A percentile compares a stretch with the other conserved stretches of the same genome.
These are phyloP conservation scores for Fusarium sp. DNA, from an alignment of 2,329 filamentous ascomycete species.

Conservation along the genomic window DNA sequence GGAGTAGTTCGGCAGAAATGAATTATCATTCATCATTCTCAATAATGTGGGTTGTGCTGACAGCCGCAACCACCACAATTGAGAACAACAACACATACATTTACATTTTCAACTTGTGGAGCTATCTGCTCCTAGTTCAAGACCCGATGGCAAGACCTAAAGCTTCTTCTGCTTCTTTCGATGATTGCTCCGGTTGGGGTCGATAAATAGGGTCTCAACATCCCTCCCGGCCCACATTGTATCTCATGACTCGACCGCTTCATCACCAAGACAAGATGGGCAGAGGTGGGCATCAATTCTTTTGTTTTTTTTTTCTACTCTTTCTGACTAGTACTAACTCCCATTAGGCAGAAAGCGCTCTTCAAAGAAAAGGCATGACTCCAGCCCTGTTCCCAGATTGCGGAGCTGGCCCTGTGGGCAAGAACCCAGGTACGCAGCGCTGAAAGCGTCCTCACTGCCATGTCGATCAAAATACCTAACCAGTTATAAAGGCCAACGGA, in stretches of 20 bases:
- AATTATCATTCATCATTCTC: neutral
- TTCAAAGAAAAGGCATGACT: neutral
- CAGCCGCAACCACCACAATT: neutral
- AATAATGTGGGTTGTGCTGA: neutral
- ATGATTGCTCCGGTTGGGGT: neutral
- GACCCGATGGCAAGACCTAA: neutral
- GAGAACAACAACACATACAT: neutral
- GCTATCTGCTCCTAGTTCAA: neutral
- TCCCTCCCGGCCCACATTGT: neutral
- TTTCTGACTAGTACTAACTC: neutral
- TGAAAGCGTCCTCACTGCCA: too few relatives aligned
- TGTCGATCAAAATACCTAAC: too few relatives aligned
- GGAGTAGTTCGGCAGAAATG: neutral
- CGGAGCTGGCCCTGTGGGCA: too few relatives aligned
- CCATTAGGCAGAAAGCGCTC: neutral
- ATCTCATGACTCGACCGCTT: neutral
- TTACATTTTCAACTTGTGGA: neutral
- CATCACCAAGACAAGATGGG: neutral
- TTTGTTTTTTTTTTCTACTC: neutral
- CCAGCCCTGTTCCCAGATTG: neutral
- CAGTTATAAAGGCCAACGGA: too few relatives aligned
- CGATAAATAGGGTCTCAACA: neutral
- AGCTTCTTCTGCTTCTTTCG: neutral
- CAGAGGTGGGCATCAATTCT: neutral
- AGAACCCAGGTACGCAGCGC: too few relatives aligned